A percentile compares a stretch with the other conserved stretches of the same genome.
Conservation (phyloP, 495 filamentous ascomycete genomes). For the Thermochaetoides thermophila region DNA sequence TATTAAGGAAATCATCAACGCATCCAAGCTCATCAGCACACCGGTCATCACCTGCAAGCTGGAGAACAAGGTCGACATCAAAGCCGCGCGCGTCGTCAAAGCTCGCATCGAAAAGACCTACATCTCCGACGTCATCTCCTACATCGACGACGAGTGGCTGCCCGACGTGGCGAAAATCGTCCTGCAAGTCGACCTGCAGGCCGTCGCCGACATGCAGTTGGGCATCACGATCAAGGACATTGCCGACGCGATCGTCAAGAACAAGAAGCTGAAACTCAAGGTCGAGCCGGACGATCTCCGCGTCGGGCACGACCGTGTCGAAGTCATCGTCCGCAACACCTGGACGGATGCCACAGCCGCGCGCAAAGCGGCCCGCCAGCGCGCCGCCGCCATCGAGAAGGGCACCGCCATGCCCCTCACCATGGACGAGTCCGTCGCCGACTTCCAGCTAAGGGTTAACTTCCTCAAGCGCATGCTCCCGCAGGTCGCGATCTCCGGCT, state of each 20-base stretch:
- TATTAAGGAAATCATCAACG: conserved; percentile 99
- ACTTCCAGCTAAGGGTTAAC: conserved; percentile 69
- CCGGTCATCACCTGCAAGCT: conserved; percentile 81
- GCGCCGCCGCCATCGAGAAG: conserved; percentile 25
- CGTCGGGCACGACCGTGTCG: conserved; percentile 29
- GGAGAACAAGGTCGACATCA: conserved; percentile 49
- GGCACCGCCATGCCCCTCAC: conserved; percentile 10
- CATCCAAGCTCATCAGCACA: conserved; percentile 80
- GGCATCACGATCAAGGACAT: conserved; percentile 59
- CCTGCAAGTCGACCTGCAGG: conserved; percentile 61
- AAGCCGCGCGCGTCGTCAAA: conserved; percentile 75
- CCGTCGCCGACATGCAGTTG: conserved; percentile 62
- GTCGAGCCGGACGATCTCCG: conserved; percentile 25
- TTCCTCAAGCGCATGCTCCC: conserved; percentile 71
- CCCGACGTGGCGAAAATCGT: conserved; percentile 53
- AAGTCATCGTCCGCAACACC: conserved; percentile 41
- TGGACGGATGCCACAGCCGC: conserved; percentile 24
- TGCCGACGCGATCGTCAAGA: conserved; percentile 49
- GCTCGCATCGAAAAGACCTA: conserved; percentile 82
- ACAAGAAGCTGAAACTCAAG: conserved; percentile 68
- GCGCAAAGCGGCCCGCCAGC: conserved; percentile 38
- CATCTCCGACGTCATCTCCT: conserved; percentile 56
- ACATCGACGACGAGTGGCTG: conserved; percentile 73
- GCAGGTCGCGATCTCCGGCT: conserved; percentile 66
- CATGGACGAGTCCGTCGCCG: conserved; percentile 36